Conservation (phyloP, 768 basidiomycete species). For the Tulasnella sp. region DNA sequence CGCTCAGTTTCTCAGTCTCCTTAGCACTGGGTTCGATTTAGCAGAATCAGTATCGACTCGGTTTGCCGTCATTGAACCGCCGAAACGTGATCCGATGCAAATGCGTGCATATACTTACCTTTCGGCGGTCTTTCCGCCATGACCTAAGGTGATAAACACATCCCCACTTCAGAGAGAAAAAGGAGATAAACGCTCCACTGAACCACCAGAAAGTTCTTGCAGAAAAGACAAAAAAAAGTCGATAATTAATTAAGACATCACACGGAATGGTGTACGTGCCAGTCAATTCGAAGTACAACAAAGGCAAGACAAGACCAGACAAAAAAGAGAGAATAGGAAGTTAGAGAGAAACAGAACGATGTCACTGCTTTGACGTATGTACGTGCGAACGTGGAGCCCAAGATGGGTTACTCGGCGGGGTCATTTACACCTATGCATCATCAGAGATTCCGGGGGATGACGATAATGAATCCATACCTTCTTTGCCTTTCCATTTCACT, state of each 20-base stretch:
- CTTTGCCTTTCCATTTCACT: not conserved
- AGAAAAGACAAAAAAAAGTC: not conserved
- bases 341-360: not conserved
- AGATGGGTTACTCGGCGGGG: too few relatives aligned
- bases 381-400: not conserved
- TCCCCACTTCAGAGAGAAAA: too few relatives aligned
- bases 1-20: too few relatives aligned
- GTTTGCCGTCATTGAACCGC: too few relatives aligned
- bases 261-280: not conserved
- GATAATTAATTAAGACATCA: constrained; percentile 12
- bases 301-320: not conserved
- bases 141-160: too few relatives aligned
- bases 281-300: not conserved
- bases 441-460: not conserved
- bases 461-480: not conserved
- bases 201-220: too few relatives aligned
- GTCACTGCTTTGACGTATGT: not conserved
- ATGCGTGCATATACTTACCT: too few relatives aligned
- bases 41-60: too few relatives aligned
- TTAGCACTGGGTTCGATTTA: too few relatives aligned
- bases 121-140: too few relatives aligned
- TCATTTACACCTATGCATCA: not conserved
- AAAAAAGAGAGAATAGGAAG: not conserved
- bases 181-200: too few relatives aligned
- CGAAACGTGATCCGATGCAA: too few relatives aligned